phyloP scores from a whole-genome alignment of 441 rosid genomes.

The Erodium trifolium region DNA sequence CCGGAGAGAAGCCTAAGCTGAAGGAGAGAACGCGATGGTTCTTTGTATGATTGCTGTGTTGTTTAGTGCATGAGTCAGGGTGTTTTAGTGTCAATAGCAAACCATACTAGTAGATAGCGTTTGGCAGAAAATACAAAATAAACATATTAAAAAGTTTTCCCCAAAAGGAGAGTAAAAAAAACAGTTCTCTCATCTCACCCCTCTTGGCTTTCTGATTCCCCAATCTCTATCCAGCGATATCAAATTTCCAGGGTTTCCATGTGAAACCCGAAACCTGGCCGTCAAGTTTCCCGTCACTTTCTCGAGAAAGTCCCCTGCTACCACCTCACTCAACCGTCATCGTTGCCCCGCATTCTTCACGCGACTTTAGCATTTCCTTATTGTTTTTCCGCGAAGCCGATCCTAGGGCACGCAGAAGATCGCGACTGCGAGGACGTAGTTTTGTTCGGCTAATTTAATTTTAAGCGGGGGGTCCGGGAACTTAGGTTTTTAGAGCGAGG shows the following conservation, averaged over 20 bases:
- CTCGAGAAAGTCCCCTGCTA: not conserved
- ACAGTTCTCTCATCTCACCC: not conserved
- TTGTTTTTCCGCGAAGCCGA: too few relatives aligned
- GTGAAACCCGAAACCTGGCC: slow-evolving; percentile 5
- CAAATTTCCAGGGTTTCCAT: slow-evolving; percentile 9
- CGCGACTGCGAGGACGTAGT: slow-evolving; percentile 10
- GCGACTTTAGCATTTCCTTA: too few relatives aligned
- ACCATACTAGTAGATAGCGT: too few relatives aligned
- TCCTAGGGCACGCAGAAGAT: slow-evolving; percentile 8
- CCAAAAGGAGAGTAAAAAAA: too few relatives aligned
- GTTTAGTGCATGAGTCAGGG: too few relatives aligned
- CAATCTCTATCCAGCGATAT: not conserved
- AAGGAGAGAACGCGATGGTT: too few relatives aligned
- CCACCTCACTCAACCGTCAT: not conserved
- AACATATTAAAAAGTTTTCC: too few relatives aligned
- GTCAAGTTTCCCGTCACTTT: not conserved
- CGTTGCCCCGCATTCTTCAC: slow-evolving; percentile 4
- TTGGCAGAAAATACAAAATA: too few relatives aligned
- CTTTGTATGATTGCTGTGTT: too few relatives aligned
- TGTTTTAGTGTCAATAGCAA: too few relatives aligned
- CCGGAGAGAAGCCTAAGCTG: too few relatives aligned
- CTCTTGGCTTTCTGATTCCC: not conserved
- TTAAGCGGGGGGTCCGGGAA: slow-evolving; percentile 8
- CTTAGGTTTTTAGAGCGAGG: slow-evolving; percentile 23
- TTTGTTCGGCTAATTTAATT: slow-evolving; percentile 19